Evolutionary conservation across 2,329 filamentous ascomycete genomes (phyloP).

Genomic region (Ceratocystis cacaofunesta): DNA sequence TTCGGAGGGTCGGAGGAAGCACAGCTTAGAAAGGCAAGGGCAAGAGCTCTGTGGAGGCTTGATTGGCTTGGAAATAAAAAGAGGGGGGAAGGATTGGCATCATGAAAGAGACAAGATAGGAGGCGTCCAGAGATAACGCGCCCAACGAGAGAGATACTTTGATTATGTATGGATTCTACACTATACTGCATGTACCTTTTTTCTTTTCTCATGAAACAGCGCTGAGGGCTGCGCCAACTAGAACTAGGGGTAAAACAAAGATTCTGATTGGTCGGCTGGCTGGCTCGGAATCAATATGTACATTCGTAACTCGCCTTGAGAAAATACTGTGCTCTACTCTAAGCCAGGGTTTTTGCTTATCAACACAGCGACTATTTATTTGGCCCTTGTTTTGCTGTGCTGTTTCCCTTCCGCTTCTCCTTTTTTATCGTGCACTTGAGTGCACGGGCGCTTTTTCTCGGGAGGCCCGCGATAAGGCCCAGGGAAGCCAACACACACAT

Average conservation of each 20-base stretch:
- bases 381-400: background rate
- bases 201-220: background rate
- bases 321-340: background rate
- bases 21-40: background rate
- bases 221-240: background rate
- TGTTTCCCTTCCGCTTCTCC: background rate
- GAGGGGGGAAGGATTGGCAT: background rate
- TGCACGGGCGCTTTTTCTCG: background rate
- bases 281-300: too few relatives aligned
- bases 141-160: background rate
- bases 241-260: background rate
- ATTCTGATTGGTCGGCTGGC: background rate
- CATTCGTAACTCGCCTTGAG: background rate
- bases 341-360: background rate
- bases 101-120: background rate
- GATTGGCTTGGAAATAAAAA: background rate
- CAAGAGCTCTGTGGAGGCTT: background rate
- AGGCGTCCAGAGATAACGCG: background rate
- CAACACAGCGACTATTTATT: background rate
- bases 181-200: background rate
- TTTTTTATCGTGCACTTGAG: background rate
- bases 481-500: background rate
- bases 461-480: background rate
- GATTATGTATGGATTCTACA: background rate
- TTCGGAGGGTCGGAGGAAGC: conserved; percentile 4